phyloP scores from a whole-genome alignment of 2,329 filamentous ascomycete species.

The Pyrenophora tritici-repentis region DNA sequence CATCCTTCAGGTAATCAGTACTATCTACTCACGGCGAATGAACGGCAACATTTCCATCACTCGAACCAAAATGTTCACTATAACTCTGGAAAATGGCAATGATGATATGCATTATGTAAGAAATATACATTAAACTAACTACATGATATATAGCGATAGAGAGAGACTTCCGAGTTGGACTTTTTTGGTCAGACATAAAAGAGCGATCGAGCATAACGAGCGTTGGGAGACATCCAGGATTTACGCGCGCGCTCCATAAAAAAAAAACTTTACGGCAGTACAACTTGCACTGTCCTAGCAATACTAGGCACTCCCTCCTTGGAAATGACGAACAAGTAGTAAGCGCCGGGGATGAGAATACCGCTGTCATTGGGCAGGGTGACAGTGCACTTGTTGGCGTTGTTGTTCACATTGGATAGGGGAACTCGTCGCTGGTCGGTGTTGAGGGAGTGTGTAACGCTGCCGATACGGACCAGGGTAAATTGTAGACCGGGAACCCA shows the following conservation, averaged over 20 bases:
- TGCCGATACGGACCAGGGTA: constrained; percentile 31
- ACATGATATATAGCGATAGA: neutral
- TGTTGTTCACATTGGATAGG: constrained; percentile 14
- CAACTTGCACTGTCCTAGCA: constrained; percentile 26
- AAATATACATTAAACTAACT: too few relatives aligned
- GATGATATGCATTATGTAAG: too few relatives aligned
- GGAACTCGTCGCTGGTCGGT: constrained; percentile 35
- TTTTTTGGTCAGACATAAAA: neutral
- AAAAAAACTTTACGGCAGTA: constrained; percentile 9
- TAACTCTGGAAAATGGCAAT: too few relatives aligned
- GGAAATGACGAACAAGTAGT: constrained; percentile 31
- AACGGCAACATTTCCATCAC: too few relatives aligned
- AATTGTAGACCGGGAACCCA: constrained; percentile 15
- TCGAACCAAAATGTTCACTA: too few relatives aligned
- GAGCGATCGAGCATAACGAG: neutral
- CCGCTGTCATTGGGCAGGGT: constrained; percentile 30
- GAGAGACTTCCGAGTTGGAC: neutral
- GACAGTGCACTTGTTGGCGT: constrained; percentile 15
- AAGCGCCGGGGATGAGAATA: constrained; percentile 30
- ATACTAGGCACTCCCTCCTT: constrained; percentile 28
- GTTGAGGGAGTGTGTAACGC: constrained; percentile 37
- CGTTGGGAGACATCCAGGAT: neutral
- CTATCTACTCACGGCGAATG: too few relatives aligned
- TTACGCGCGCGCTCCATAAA: neutral
- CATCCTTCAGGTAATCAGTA: too few relatives aligned